Conservation (phyloP, 2,329 filamentous ascomycete species). For the Teratosphaeria viscida region DNA sequence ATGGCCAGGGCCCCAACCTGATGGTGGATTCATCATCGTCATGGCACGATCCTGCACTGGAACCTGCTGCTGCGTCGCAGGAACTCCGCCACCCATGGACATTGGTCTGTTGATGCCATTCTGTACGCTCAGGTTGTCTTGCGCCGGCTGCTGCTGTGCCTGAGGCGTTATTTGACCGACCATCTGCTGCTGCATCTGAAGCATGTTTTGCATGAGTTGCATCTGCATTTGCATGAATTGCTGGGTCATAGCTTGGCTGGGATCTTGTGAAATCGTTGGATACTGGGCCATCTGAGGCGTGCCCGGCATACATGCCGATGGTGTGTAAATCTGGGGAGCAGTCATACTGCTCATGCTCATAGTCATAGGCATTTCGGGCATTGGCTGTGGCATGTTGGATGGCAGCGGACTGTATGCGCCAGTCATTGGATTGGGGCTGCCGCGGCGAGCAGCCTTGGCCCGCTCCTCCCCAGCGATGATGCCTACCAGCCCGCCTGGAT, state of each 20-base stretch:
- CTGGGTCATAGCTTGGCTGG: conserved; percentile 23
- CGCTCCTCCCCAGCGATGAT: conserved; percentile 82
- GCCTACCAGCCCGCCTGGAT: conserved; percentile 71
- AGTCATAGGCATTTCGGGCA: conserved; percentile 19
- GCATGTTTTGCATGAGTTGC: conserved; percentile 31
- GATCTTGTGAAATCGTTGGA: conserved; percentile 14
- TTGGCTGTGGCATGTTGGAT: conserved; percentile 19
- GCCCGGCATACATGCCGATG: conserved; percentile 16
- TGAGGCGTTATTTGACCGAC: conserved; percentile 12
- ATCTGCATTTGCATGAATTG: conserved; percentile 31
- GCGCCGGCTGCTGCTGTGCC: conserved; percentile 7
- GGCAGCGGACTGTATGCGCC: conserved; percentile 19
- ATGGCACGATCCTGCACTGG: conserved; percentile 49
- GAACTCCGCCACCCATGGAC: conserved; percentile 35
- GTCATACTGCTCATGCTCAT: conserved; percentile 25
- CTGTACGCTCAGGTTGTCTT: conserved; percentile 16
- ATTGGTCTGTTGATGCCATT: conserved; percentile 22
- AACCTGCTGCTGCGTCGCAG: conserved; percentile 11
- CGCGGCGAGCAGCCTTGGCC: conserved; percentile 64
- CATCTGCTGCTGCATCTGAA: conserved; percentile 26
- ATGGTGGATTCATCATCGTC: conserved; percentile 66
- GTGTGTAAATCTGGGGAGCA: conserved; percentile 17
- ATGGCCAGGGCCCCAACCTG: conserved; percentile 16
- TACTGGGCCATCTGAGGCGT: conserved; percentile 18
- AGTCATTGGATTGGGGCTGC: conserved; percentile 54